Percentiles rank a stretch among this genome's conserved stretches.
phyloP scores from a whole-genome alignment of 108 stramenopile genomes.

The Nannochloropsis gaditana region DNA sequence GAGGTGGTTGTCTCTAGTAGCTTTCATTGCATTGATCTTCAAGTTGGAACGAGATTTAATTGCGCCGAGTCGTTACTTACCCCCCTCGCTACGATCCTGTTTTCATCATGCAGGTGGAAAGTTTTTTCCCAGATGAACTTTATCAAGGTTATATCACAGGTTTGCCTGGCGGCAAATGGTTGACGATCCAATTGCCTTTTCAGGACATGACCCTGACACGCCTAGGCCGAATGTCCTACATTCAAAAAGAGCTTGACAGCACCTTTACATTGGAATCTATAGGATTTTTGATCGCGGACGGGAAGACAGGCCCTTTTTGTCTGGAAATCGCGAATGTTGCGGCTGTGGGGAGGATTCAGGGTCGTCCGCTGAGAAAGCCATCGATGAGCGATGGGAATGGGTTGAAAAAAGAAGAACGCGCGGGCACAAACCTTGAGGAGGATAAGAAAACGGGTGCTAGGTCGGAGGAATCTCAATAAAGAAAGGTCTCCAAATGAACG shows the following conservation, averaged over 20 bases:
- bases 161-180: neutral
- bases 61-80: no score
- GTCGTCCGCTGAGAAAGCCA: neutral
- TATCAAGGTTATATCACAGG: constrained; percentile 8
- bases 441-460: no score
- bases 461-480: no score
- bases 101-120: neutral
- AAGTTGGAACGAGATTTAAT: no score
- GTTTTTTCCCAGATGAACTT: constrained; percentile 16
- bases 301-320: neutral
- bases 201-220: constrained; percentile 16
- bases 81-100: no score
- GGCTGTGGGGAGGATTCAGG: neutral
- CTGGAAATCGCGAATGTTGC: neutral
- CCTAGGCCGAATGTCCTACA: neutral
- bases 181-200: constrained; percentile 9
- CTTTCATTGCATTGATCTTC: no score
- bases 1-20: no score
- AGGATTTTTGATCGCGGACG: neutral
- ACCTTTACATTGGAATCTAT: neutral
- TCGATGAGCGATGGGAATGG: neutral
- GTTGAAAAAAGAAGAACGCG: neutral
- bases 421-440: no score
- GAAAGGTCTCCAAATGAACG: no score
- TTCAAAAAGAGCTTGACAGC: neutral